phyloP scores from a whole-genome alignment of 2,329 filamentous ascomycete species.

The Hypocreales sp. region DNA sequence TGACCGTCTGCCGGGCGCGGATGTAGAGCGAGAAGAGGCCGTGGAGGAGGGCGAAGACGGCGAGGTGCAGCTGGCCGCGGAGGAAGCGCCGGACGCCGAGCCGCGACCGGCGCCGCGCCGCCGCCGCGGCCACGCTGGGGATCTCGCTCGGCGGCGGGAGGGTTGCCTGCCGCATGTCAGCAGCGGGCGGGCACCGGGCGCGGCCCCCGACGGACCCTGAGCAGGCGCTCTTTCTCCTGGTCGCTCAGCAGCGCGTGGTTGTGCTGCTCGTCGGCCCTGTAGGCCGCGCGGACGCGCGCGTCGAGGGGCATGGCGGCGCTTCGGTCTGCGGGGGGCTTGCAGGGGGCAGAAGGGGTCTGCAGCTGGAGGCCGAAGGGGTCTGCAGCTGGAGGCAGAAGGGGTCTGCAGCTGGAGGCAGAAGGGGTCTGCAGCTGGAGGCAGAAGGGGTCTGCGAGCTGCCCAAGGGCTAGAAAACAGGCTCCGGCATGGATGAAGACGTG shows the following conservation, averaged over 20 bases:
- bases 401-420: too few species aligned
- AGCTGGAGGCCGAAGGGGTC: too few species aligned
- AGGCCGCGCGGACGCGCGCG: conserved; percentile 19
- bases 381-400: too few species aligned
- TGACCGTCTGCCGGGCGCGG: conserved; percentile 64
- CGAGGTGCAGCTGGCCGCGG: conserved; percentile 43
- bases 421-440: too few species aligned
- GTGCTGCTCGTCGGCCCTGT: conserved; percentile 21
- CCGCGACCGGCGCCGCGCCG: conserved; percentile 20
- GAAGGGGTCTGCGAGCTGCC: too few species aligned
- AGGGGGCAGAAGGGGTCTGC: conserved; percentile 4
- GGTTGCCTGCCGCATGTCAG: conserved; percentile 17
- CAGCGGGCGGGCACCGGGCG: conserved; percentile 2
- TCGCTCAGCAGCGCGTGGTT: conserved; percentile 18
- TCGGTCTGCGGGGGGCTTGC: conserved; percentile 6
- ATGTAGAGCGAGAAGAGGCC: conserved; percentile 80
- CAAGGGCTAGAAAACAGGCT: too few species aligned
- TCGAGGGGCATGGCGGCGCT: conserved; percentile 18
- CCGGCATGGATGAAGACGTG: too few species aligned
- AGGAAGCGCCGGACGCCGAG: conserved; percentile 48
- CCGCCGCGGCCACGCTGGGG: conserved; percentile 11
- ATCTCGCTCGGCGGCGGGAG: conserved; percentile 18
- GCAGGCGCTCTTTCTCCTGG: conserved; percentile 19
- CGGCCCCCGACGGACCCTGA: too few species aligned
- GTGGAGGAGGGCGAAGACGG: conserved; percentile 58